These are phyloP conservation scores for Curvularia lunata DNA, from an alignment of 2,329 filamentous ascomycete species.

Conservation along the genomic window DNA sequence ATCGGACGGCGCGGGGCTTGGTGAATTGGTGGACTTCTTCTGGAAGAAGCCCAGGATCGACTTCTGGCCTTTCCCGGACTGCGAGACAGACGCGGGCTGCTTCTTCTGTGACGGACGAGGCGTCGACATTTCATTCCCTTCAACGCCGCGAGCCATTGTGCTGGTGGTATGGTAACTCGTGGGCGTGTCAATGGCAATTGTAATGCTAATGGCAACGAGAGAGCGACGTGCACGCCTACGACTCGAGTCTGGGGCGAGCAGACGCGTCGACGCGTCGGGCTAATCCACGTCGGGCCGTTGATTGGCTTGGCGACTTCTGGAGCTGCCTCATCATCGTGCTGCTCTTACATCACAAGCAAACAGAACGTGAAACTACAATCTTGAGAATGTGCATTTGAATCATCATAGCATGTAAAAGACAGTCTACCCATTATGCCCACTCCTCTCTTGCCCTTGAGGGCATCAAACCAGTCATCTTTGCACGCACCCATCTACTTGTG, in stretches of 20 bases:
- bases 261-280: conserved; percentile 18
- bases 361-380: not conserved
- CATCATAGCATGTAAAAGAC: too few species aligned
- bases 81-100: conserved; percentile 52
- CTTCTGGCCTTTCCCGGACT: conserved; percentile 66
- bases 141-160: conserved; percentile 54
- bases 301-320: conserved; percentile 12
- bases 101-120: conserved; percentile 56
- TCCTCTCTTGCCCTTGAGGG: not conserved
- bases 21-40: conserved; percentile 61
- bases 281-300: conserved; percentile 1
- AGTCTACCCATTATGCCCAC: not conserved
- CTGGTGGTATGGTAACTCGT: not conserved
- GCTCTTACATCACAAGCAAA: not conserved
- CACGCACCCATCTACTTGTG: conserved; percentile 8
- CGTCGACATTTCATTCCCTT: conserved; percentile 56
- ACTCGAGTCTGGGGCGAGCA: conserved; percentile 3
- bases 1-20: conserved; percentile 47
- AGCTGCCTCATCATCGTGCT: not conserved
- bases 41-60: conserved; percentile 83
- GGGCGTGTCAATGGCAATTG: not conserved
- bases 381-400: not conserved
- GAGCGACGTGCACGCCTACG: not conserved
- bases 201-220: not conserved
- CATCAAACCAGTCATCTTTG: not conserved